A percentile compares a stretch with the other conserved stretches of the same genome.
Conservation (phyloP, 1,139 yeast species). For the Lodderomyces parapsilosis region DNA sequence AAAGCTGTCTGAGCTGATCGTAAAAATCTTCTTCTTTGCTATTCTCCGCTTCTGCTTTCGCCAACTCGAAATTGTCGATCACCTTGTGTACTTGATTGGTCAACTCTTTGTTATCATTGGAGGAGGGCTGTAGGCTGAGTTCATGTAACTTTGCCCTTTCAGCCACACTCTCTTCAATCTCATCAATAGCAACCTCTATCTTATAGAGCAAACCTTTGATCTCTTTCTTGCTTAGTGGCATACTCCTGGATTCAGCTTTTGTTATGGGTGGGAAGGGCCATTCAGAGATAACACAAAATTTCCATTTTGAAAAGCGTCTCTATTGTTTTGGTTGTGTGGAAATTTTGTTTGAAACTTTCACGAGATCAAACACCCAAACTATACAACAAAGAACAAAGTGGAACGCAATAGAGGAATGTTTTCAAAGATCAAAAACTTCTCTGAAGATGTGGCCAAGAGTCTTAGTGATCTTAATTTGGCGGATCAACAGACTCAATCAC, state of each 20-base stretch:
- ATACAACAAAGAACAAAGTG: neutral
- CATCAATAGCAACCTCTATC: slow-evolving; percentile 24
- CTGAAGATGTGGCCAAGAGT: slow-evolving; percentile 51
- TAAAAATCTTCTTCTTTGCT: slow-evolving; percentile 9
- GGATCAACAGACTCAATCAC: slow-evolving; percentile 10
- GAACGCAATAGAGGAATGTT: slow-evolving; percentile 24
- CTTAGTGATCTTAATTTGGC: slow-evolving; percentile 34
- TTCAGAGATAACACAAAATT: slow-evolving; percentile 2
- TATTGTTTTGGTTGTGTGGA: too few species aligned
- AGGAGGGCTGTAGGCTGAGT: slow-evolving; percentile 49
- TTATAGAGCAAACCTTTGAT: slow-evolving; percentile 17
- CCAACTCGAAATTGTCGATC: slow-evolving; percentile 25
- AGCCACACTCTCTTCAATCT: slow-evolving; percentile 43
- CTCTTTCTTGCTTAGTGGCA: slow-evolving; percentile 13
- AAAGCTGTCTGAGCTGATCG: slow-evolving; percentile 18
- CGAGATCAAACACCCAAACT: too few species aligned
- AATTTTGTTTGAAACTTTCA: too few species aligned
- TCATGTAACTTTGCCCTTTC: slow-evolving; percentile 49
- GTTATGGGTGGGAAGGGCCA: neutral
- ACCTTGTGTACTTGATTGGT: slow-evolving; percentile 40
- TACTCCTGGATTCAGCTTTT: neutral
- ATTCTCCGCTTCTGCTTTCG: slow-evolving; percentile 29
- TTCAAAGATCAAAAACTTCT: slow-evolving; percentile 52
- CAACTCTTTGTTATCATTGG: slow-evolving; percentile 55
- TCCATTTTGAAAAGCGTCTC: neutral